Conservation (phyloP, 106 monocot species). For the Platanthera zijinensis region DNA sequence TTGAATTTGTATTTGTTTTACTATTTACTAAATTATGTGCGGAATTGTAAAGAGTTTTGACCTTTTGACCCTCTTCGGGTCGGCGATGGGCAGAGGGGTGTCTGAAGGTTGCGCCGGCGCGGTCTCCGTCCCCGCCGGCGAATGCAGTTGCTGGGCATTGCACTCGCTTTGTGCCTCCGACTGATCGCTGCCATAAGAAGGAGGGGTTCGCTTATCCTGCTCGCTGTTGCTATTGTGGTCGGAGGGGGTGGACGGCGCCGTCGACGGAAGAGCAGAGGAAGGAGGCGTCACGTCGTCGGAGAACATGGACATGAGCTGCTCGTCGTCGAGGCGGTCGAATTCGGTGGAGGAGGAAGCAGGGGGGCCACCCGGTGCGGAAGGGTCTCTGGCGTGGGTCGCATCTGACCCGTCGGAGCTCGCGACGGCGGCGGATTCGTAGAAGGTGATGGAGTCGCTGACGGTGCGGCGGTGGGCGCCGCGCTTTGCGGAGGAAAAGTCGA, state of each 20-base stretch:
- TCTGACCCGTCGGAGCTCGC: neutral
- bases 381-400: constrained; percentile 34
- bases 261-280: neutral
- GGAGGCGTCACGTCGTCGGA: constrained; percentile 30
- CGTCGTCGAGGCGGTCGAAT: constrained; percentile 75
- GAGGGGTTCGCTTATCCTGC: constrained; percentile 14
- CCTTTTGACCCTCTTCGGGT: constrained; percentile 89
- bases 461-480: constrained; percentile 67
- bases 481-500: constrained; percentile 62
- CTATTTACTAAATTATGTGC: too few relatives aligned
- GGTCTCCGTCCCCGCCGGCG: neutral
- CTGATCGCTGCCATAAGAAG: constrained; percentile 10
- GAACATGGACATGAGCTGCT: constrained; percentile 94
- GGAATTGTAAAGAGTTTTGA: neutral
- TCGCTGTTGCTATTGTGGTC: constrained; percentile 43
- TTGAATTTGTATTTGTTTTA: too few relatives aligned
- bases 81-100: constrained; percentile 7
- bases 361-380: constrained; percentile 30
- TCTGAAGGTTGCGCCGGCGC: neutral
- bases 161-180: constrained; percentile 46
- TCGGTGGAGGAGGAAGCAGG: constrained; percentile 48
- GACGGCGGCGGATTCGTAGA: constrained; percentile 32
- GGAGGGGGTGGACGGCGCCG: constrained; percentile 23
- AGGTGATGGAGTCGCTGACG: constrained; percentile 65
- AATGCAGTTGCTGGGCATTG: constrained; percentile 1